Base-by-base conservation (phyloP, 2,329 filamentous ascomycete genomes). In the Ilyonectria sp. region DNA sequence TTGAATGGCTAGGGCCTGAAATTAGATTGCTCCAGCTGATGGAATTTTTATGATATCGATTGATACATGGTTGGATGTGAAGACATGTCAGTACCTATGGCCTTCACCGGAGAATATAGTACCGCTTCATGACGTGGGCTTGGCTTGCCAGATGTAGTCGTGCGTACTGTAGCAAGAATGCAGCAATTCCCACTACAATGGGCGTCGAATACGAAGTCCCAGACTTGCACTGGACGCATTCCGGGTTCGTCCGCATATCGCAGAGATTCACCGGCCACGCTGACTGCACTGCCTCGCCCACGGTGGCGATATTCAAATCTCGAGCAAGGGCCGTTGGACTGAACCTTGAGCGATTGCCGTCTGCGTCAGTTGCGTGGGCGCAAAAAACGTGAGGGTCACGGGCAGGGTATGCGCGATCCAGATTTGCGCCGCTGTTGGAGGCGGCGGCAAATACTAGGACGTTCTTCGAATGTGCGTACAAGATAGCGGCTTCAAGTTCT, bases 141-240 rank as follows among this genome's bases (percentile, higher is more conserved):
- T n/a, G 17, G 1, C 23, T 15, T 23, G 46, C 11, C 2, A 68
- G 43, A 50, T 69, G 65, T 0, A 69, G 31, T 1, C 65, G 26
- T 4, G 61, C 60, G 26, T 63, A 70, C 2, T 60, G 49, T 0
- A 68, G 44, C 1, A 65, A 31, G 13, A 68, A 68, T 0, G 26
- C 65, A 3, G 65, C 56, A 4, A 69, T 67, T 0, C 59, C 66
- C 0, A 53, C 57, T 2, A 49, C 44, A 4, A 70, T 64, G 1
- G 67, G 56, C 3, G 69, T 67, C 2, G 69, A 60, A 33, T 67
- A 67, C 0, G 69, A 70, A 0, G 67, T 69, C 1, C 66, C 69
- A 0, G 59, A 64, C 5, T 49, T 29, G 9, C 19, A 44, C 19
- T 53, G 26, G 6, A 63, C 10, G 11, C 43, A 64, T 1, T 23